Percentiles rank a stretch among this genome's conserved stretches.
Conservation (phyloP, 2,329 filamentous ascomycete genomes). For the Hypoxylon sp. region DNA sequence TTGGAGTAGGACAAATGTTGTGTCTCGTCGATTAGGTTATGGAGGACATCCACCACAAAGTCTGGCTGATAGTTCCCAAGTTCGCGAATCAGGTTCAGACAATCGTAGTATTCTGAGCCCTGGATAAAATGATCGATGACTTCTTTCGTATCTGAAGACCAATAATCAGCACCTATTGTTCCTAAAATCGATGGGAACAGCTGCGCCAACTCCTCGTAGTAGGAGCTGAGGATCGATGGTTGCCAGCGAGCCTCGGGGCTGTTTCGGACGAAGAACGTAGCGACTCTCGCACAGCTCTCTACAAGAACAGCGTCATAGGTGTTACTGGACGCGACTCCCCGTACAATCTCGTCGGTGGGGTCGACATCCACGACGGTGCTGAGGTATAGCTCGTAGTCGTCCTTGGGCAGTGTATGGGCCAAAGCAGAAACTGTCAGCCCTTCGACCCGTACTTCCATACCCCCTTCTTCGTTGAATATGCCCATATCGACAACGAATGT, state of each 20-base stretch:
- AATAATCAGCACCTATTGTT: conserved; percentile 20
- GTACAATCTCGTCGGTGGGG: conserved; percentile 58
- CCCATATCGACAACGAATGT: conserved; percentile 52
- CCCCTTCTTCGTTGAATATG: conserved; percentile 50
- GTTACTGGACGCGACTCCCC: conserved; percentile 10
- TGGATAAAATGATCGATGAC: conserved; percentile 53
- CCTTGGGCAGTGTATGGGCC: conserved; percentile 48
- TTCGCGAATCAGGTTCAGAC: conserved; percentile 52
- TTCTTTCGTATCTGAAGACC: conserved; percentile 49
- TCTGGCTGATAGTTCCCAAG: conserved; percentile 42
- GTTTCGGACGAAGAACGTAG: conserved; percentile 51
- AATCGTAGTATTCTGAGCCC: conserved; percentile 52
- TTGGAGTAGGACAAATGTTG: conserved; percentile 53
- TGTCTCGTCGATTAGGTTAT: conserved; percentile 53
- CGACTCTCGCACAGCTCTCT: conserved; percentile 58
- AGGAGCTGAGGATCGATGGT: background rate
- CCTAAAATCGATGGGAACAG: conserved; percentile 25
- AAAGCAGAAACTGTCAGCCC: conserved; percentile 51
- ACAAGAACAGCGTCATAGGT: conserved; percentile 47
- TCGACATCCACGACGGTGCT: conserved; percentile 58
- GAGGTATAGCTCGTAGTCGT: conserved; percentile 54
- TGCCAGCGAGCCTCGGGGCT: background rate
- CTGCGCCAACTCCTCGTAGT: conserved; percentile 14
- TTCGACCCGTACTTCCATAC: conserved; percentile 51
- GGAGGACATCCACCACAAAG: conserved; percentile 48